Evolutionary conservation across 495 filamentous ascomycete genomes (phyloP).

Genomic region (Penicillium bovifimosum): DNA sequence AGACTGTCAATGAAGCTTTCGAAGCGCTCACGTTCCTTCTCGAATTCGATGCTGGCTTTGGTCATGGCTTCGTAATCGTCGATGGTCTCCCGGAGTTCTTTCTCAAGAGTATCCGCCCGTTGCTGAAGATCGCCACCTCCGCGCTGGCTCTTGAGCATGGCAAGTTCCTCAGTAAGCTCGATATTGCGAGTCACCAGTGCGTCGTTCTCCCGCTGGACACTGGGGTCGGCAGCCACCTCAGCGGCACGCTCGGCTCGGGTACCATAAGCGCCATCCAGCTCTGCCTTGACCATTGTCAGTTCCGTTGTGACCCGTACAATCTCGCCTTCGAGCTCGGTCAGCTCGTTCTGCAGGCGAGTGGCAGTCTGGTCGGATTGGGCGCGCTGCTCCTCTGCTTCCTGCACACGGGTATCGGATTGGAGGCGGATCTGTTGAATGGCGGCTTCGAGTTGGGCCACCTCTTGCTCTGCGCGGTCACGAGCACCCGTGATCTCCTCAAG

Average conservation of each 20-base stretch:
- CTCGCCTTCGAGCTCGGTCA: constrained; percentile 71
- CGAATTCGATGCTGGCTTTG: constrained; percentile 75
- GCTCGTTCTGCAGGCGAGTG: constrained; percentile 55
- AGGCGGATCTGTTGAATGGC: constrained; percentile 34
- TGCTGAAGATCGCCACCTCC: constrained; percentile 48
- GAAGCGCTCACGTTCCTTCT: constrained; percentile 74
- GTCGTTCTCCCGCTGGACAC: constrained; percentile 59
- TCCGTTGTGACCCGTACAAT: constrained; percentile 85
- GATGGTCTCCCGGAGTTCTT: constrained; percentile 75
- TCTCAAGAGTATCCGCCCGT: constrained; percentile 59
- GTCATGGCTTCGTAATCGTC: constrained; percentile 85
- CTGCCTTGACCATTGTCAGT: constrained; percentile 83
- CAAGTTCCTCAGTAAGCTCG: constrained; percentile 55
- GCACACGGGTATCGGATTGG: constrained; percentile 30
- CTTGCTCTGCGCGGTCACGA: constrained; percentile 27
- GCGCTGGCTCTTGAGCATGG: constrained; percentile 42
- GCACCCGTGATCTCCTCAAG: constrained; percentile 17
- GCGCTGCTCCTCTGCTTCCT: constrained; percentile 25
- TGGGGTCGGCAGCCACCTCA: constrained; percentile 62
- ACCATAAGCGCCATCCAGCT: constrained; percentile 92
- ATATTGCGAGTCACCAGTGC: constrained; percentile 57
- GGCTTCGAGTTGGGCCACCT: constrained; percentile 33
- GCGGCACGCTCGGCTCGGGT: constrained; percentile 70
- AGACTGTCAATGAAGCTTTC: constrained; percentile 67
- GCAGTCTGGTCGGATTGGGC: constrained; percentile 40